Base-by-base conservation (phyloP, 371 early-diverging fungal species). In the Apophysomyces ossiformis region DNA sequence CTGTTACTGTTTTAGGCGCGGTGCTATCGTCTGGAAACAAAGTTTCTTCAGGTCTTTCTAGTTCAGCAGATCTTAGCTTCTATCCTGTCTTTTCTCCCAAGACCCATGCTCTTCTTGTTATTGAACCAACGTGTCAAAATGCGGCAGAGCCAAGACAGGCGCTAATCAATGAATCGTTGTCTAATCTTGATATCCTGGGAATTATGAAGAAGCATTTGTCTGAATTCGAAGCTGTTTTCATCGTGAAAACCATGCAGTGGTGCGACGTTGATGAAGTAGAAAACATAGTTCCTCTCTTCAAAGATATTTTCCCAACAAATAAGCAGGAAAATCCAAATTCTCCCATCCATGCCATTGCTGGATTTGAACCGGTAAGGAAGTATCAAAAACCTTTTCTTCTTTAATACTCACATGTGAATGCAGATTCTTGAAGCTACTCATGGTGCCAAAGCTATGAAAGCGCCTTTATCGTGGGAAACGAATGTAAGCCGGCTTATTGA, bases 81-180 rank as follows among this genome's bases (percentile, higher is more conserved):
- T 73, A 81, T 50, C 81, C 87, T 7, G 77, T 85, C 11, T 87
- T 81, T 65, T 88, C 90, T 15, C 86, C 89, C 0, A 79, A 73
- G 38, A 81, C 90, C 5, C 85, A 87, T 54, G 83, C 89, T 36
- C 78, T 89, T 11, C 70, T 86, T 32, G 76, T 77, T 12, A 72
- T 89, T 41, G 68, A 77, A 66, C 77, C 89, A 9, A 58, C 47
- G 11, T 26, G 18, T 43, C 37, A 36, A 8, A 41, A 37, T 36
- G 9, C 54, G 16, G 61, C 35, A 26, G 44, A 54, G 12, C 38
- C 45, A 11, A 9, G 36, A n/a, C 15, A n/a, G n/a, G 21, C 65
- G 15, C 72, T 37, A 46, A 54, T 26, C 39, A 64, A 15, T 41
- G 66, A 47, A 47, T 46, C n/a, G 43, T 63, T 5, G 60, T 70